Percentiles rank a stretch among this genome's conserved stretches.
Conservation (phyloP, 2,329 filamentous ascomycete species). For the Cordyceps tenuipes region DNA sequence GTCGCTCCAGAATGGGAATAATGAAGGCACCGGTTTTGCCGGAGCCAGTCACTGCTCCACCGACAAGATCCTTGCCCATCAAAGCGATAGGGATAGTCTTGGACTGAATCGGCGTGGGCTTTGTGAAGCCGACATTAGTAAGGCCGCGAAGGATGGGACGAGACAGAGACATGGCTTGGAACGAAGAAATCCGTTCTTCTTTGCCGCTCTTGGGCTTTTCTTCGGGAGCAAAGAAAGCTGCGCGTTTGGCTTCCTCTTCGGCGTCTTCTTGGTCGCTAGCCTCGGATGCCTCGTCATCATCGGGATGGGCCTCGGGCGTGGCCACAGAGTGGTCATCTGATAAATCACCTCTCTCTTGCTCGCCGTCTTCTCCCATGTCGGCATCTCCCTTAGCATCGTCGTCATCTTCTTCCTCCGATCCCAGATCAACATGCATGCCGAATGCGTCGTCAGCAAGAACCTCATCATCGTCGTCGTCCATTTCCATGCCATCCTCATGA, state of each 20-base stretch:
- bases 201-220: slow-evolving; percentile 51
- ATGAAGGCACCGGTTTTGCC: slow-evolving; percentile 97
- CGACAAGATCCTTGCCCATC: slow-evolving; percentile 89
- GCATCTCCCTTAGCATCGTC: slow-evolving; percentile 48
- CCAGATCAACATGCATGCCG: slow-evolving; percentile 59
- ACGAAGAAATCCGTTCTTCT: slow-evolving; percentile 51
- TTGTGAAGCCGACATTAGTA: slow-evolving; percentile 75
- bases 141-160: slow-evolving; percentile 87
- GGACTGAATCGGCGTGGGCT: slow-evolving; percentile 87
- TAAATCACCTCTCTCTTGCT: slow-evolving; percentile 44
- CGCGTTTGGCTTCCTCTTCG: slow-evolving; percentile 71
- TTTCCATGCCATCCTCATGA: slow-evolving; percentile 31
- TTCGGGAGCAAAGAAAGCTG: slow-evolving; percentile 88
- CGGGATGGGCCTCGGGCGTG: slow-evolving; percentile 61
- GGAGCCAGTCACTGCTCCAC: slow-evolving; percentile 92
- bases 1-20: slow-evolving; percentile 87
- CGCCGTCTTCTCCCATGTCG: slow-evolving; percentile 35
- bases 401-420: slow-evolving; percentile 46
- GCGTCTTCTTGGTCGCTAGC: slow-evolving; percentile 61
- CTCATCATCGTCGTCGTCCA: slow-evolving; percentile 42
- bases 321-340: slow-evolving; percentile 66
- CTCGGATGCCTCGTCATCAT: slow-evolving; percentile 47
- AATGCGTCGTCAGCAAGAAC: slow-evolving; percentile 65
- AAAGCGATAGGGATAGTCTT: slow-evolving; percentile 92
- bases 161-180: slow-evolving; percentile 85